phyloP scores from a whole-genome alignment of 306 rosid species.

The Pachyrhizus erosus region DNA sequence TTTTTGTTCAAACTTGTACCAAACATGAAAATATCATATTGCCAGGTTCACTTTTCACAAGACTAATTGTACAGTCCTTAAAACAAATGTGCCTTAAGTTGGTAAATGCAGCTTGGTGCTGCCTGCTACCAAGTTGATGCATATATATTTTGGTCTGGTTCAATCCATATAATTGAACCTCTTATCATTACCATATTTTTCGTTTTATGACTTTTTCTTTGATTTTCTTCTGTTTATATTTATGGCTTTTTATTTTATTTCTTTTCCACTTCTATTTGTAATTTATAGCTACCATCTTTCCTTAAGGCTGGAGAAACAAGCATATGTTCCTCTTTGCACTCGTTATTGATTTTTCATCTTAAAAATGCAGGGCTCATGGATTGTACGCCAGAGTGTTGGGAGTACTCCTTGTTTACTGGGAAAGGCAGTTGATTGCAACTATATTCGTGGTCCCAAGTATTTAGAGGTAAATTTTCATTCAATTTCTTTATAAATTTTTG shows the following conservation, averaged over 20 bases:
- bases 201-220: not conserved
- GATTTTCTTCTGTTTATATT: not conserved
- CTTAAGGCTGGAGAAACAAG: constrained; percentile 10
- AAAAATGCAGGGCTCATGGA: constrained; percentile 96
- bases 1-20: not conserved
- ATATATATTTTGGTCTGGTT: not conserved
- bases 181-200: not conserved
- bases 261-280: constrained; percentile 15
- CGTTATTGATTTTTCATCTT: constrained; percentile 32
- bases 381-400: constrained; percentile 99
- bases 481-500: constrained; percentile 25
- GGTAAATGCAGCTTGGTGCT: not conserved
- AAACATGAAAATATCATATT: not conserved
- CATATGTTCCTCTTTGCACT: constrained; percentile 9
- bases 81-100: not conserved
- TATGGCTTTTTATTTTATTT: constrained; percentile 26
- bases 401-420: constrained; percentile 97
- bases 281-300: not conserved
- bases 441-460: constrained; percentile 88
- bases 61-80: constrained; percentile 1
- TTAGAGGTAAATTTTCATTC: constrained; percentile 69
- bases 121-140: constrained; percentile 20
- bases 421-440: constrained; percentile 98
- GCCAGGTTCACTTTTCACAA: not conserved
- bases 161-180: not conserved